phyloP scores from a whole-genome alignment of 164 flowering plant genomes.

The Stephania yunnanensis region DNA sequence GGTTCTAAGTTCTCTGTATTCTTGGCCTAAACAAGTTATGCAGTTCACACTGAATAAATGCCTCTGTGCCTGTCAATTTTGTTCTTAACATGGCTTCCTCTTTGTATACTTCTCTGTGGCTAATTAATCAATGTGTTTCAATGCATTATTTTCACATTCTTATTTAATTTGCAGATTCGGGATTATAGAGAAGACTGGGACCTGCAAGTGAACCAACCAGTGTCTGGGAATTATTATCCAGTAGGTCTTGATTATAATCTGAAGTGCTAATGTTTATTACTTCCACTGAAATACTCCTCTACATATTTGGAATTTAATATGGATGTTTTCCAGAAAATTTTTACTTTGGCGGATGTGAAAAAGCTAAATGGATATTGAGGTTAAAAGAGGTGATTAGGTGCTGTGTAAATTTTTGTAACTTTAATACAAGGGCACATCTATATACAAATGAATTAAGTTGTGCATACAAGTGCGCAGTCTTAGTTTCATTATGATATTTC shows the following conservation, averaged over 20 bases:
- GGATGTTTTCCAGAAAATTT: not conserved
- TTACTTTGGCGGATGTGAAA: not conserved
- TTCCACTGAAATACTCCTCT: not conserved
- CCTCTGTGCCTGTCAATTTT: not conserved
- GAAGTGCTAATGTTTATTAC: not conserved
- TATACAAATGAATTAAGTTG: not conserved
- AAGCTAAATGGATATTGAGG: not conserved
- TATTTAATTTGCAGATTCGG: constrained; percentile 55
- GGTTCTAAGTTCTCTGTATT: not conserved
- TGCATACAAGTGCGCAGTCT: not conserved
- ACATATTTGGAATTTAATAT: not conserved
- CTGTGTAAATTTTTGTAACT: not conserved
- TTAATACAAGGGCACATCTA: not conserved
- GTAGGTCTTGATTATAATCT: constrained; percentile 36
- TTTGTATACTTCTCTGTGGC: not conserved
- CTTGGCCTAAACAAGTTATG: not conserved
- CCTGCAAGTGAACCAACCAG: constrained; percentile 71
- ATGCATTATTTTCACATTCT: not conserved
- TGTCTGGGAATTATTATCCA: constrained; percentile 95
- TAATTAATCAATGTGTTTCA: not conserved
- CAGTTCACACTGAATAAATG: not conserved
- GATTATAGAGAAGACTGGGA: constrained; percentile 87
- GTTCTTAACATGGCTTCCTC: not conserved
- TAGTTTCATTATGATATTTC: not conserved
- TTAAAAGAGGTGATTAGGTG: not conserved